phyloP scores from a whole-genome alignment of 2,329 filamentous ascomycete species.

The Diaporthe destruens region DNA sequence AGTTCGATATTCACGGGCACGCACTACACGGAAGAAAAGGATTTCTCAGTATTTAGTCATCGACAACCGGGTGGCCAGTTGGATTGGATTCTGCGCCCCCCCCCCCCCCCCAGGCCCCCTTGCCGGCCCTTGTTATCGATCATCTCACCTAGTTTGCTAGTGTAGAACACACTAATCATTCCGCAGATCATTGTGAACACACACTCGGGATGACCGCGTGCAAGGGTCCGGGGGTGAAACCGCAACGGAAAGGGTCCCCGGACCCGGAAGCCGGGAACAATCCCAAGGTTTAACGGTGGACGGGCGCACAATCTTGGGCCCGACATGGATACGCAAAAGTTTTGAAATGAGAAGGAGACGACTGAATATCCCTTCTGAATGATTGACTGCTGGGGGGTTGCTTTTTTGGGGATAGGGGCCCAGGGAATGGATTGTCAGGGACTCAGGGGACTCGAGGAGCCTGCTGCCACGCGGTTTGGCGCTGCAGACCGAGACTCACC shows the following conservation, averaged over 20 bases:
- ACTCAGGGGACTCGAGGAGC: too few species aligned
- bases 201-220: slow-evolving; percentile 19
- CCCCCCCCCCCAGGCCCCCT: too few species aligned
- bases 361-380: background rate
- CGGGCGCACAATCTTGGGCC: slow-evolving; percentile 19
- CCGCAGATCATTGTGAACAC: slow-evolving; percentile 13
- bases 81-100: background rate
- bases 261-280: slow-evolving; percentile 12
- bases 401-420: slow-evolving; percentile 6
- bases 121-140: background rate
- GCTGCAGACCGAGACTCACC: too few species aligned
- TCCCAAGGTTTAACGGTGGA: background rate
- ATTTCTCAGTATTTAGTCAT: slow-evolving; percentile 29
- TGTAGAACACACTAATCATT: background rate
- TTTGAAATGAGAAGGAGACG: slow-evolving; percentile 33
- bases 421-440: background rate
- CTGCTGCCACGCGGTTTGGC: too few species aligned
- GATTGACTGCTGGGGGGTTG: background rate
- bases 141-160: slow-evolving; percentile 21
- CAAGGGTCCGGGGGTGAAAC: slow-evolving; percentile 26
- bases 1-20: slow-evolving; percentile 1
- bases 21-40: background rate
- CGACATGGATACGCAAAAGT: slow-evolving; percentile 24
- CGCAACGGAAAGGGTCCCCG: slow-evolving; percentile 6
- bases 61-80: background rate